These are phyloP conservation scores for Glycyrrhiza uralensis DNA, from an alignment of 306 rosid genomes.

Conservation along the genomic window DNA sequence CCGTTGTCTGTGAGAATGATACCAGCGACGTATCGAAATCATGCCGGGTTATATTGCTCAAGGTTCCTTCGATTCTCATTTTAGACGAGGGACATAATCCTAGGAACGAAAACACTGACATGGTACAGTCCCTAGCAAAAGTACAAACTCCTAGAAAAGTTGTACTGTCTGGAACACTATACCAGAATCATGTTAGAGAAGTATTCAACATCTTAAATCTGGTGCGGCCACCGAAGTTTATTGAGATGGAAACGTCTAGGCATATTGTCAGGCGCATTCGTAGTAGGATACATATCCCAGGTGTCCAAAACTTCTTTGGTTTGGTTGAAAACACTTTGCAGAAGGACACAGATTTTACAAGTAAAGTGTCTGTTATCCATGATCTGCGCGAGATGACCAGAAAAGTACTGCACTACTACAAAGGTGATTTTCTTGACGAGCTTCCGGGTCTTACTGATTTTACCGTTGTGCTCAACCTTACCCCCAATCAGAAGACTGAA, in stretches of 20 bases:
- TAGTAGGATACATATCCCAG: slow-evolving; percentile 61
- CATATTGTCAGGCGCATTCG: slow-evolving; percentile 70
- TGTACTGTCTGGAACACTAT: slow-evolving; percentile 85
- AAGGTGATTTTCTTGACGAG: slow-evolving; percentile 96
- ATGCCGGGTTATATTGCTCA: slow-evolving; percentile 69
- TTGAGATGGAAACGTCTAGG: slow-evolving; percentile 54
- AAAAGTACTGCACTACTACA: slow-evolving; percentile 80
- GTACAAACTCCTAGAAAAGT: slow-evolving; percentile 81
- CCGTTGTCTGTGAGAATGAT: slow-evolving; percentile 62
- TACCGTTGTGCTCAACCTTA: slow-evolving; percentile 67
- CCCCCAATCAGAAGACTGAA: slow-evolving; percentile 58
- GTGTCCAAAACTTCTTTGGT: slow-evolving; percentile 55
- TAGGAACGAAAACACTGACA: slow-evolving; percentile 83
- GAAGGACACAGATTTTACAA: slow-evolving; percentile 72
- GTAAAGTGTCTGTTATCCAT: slow-evolving; percentile 73
- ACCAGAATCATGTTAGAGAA: slow-evolving; percentile 89
- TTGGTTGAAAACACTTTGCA: slow-evolving; percentile 78
- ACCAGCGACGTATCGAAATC: slow-evolving; percentile 27
- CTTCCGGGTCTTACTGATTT: slow-evolving; percentile 92
- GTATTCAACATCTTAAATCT: slow-evolving; percentile 84
- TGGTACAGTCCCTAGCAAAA: slow-evolving; percentile 71
- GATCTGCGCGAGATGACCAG: slow-evolving; percentile 97
- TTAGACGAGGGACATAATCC: slow-evolving; percentile 98
- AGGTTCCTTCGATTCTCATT: slow-evolving; percentile 73
- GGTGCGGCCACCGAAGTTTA: slow-evolving; percentile 80